These are phyloP conservation scores for Tricholoma terreum DNA, from an alignment of 768 basidiomycete species.

Conservation along the genomic window DNA sequence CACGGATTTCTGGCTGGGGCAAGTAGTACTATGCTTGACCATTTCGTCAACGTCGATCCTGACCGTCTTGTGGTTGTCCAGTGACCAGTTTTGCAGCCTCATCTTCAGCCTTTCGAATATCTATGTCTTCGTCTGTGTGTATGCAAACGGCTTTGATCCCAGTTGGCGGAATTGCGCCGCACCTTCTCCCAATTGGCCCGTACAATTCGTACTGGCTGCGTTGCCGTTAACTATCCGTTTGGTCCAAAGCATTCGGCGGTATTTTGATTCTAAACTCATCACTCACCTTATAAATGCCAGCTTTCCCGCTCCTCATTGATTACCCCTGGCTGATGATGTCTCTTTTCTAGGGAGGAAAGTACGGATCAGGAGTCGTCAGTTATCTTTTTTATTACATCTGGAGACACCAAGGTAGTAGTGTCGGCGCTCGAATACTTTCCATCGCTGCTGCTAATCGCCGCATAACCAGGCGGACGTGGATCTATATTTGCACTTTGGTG, in stretches of 20 bases:
- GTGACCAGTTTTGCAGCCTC: conserved; percentile 79
- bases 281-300: conserved; percentile 87
- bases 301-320: neutral
- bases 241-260: conserved; percentile 86
- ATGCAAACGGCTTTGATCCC: conserved; percentile 50
- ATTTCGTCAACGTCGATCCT: neutral
- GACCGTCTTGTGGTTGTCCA: conserved; percentile 22
- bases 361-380: conserved; percentile 60
- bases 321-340: neutral
- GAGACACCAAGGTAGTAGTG: conserved; percentile 56
- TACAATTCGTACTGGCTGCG: conserved; percentile 53
- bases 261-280: conserved; percentile 64
- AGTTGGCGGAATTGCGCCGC: conserved; percentile 48
- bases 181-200: conserved; percentile 53
- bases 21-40: conserved; percentile 17
- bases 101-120: conserved; percentile 71
- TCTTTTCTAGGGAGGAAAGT: conserved; percentile 74
- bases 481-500: conserved; percentile 66
- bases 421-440: conserved; percentile 12
- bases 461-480: conserved; percentile 31
- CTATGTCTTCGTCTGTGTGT: conserved; percentile 73
- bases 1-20: conserved; percentile 90
- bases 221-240: conserved; percentile 77
- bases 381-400: conserved; percentile 75
- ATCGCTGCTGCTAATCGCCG: neutral